phyloP scores from a whole-genome alignment of 1,284 basidiomycete species.

The Anthracocystis walkeri region DNA sequence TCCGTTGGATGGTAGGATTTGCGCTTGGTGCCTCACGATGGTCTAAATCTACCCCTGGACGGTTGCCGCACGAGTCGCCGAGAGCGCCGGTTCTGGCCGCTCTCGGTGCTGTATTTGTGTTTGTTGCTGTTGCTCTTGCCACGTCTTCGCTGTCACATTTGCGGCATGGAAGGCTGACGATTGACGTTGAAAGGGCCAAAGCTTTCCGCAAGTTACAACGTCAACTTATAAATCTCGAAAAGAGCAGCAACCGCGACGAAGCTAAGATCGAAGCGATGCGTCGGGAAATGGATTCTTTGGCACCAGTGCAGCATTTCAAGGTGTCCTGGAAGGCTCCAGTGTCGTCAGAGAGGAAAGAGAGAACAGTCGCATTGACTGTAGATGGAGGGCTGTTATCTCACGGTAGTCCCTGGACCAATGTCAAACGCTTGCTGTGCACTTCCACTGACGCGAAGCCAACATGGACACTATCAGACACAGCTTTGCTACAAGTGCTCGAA shows the following conservation, averaged over 20 bases:
- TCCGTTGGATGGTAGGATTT: conserved; percentile 34
- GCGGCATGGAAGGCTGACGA: conserved; percentile 13
- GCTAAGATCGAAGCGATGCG: background rate
- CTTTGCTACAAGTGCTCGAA: conserved; percentile 15
- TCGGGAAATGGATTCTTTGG: conserved; percentile 16
- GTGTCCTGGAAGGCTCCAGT: conserved; percentile 4
- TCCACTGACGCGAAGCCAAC: background rate
- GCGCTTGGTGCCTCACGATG: conserved; percentile 5
- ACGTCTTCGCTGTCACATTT: conserved; percentile 17
- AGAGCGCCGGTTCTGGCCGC: conserved; percentile 13
- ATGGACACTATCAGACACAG: conserved; percentile 17
- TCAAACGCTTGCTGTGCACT: conserved; percentile 5
- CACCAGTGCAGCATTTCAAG: conserved; percentile 23
- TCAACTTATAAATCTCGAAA: conserved; percentile 1
- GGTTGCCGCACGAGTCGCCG: conserved; percentile 12
- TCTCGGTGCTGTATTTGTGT: conserved; percentile 17
- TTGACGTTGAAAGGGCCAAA: conserved; percentile 37
- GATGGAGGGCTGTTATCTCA: conserved; percentile 27
- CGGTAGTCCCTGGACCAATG: conserved; percentile 15
- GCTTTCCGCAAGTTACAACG: conserved; percentile 8
- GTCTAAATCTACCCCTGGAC: background rate
- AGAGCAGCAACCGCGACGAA: background rate
- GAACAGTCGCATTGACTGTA: conserved; percentile 6
- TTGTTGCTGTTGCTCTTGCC: conserved; percentile 25
- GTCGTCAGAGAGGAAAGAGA: conserved; percentile 1